phyloP scores from a whole-genome alignment of 75 land plant species.

The Azolla pinnata region DNA sequence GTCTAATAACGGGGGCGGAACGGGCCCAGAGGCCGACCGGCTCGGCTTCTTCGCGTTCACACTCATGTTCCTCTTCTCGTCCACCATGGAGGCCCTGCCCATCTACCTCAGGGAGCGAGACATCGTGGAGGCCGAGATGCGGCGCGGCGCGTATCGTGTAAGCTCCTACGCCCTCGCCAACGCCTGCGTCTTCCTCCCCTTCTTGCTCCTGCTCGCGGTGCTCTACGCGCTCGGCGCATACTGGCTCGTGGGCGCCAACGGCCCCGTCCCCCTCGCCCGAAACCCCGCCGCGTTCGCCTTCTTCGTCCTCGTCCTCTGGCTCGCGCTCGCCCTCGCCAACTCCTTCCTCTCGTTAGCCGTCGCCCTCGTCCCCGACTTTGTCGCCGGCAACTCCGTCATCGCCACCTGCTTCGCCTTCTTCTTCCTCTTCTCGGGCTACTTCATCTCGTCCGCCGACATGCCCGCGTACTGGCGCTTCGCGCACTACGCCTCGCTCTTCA shows the following conservation, averaged over 20 bases:
- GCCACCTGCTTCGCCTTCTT: conserved; percentile 60
- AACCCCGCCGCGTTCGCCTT: conserved; percentile 26
- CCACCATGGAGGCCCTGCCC: conserved; percentile 77
- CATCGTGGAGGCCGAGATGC: conserved; percentile 68
- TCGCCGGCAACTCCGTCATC: conserved; percentile 59
- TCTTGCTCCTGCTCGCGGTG: conserved; percentile 46
- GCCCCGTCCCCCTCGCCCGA: conserved; percentile 51
- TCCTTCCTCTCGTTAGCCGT: conserved; percentile 71
- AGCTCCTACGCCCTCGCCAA: conserved; percentile 69
- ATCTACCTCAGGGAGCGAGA: conserved; percentile 67
- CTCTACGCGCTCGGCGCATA: conserved; percentile 51
- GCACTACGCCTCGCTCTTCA: conserved; percentile 82
- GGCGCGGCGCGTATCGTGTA: conserved; percentile 64
- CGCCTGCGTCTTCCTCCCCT: conserved; percentile 65
- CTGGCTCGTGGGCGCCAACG: conserved; percentile 71
- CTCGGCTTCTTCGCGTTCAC: conserved; percentile 74
- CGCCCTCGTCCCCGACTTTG: conserved; percentile 67
- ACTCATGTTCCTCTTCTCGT: conserved; percentile 58
- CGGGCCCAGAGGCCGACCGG: conserved; percentile 22
- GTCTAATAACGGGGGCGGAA: too few relatives aligned
- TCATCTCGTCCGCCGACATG: conserved; percentile 55
- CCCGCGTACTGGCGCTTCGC: conserved; percentile 85
- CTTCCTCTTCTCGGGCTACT: conserved; percentile 91
- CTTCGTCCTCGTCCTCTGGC: conserved; percentile 65
- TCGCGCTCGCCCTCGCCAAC: conserved; percentile 65